These are phyloP conservation scores for Pisolithus orientalis DNA, from an alignment of 768 basidiomycete species.

Conservation along the genomic window DNA sequence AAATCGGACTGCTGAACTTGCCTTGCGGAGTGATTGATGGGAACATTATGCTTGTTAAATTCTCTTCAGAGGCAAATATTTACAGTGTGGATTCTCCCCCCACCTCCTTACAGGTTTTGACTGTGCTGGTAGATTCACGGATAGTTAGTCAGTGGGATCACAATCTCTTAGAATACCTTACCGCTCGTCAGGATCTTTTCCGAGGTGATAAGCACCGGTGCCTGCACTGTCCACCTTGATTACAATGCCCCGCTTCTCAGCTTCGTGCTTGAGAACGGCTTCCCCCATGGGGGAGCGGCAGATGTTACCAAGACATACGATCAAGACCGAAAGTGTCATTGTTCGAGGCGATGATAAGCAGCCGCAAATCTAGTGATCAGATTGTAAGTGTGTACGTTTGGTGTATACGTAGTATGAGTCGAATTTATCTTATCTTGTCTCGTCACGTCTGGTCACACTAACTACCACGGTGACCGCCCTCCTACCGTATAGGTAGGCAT, in stretches of 20 bases:
- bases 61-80: neutral
- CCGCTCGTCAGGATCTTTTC: constrained; percentile 82
- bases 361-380: constrained; percentile 1
- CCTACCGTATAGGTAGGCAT: neutral
- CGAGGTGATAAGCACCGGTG: constrained; percentile 78
- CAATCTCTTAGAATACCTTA: constrained; percentile 21
- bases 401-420: too few species aligned
- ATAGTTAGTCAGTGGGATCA: neutral
- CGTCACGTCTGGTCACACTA: neutral
- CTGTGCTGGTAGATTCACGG: constrained; percentile 41
- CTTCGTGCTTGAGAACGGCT: constrained; percentile 71
- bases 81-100: neutral
- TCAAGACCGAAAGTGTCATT: constrained; percentile 48
- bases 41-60: constrained; percentile 55
- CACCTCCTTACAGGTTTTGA: constrained; percentile 67
- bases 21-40: constrained; percentile 65
- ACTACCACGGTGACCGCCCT: neutral
- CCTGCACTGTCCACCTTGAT: constrained; percentile 79
- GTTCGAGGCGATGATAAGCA: constrained; percentile 1
- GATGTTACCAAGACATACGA: constrained; percentile 82
- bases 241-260: constrained; percentile 57
- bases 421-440: too few species aligned
- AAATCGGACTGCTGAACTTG: constrained; percentile 66
- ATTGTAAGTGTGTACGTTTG: neutral
- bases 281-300: constrained; percentile 93